Base-by-base conservation (phyloP, 306 rosid species). In the Sphenostylis stenocarpa region DNA sequence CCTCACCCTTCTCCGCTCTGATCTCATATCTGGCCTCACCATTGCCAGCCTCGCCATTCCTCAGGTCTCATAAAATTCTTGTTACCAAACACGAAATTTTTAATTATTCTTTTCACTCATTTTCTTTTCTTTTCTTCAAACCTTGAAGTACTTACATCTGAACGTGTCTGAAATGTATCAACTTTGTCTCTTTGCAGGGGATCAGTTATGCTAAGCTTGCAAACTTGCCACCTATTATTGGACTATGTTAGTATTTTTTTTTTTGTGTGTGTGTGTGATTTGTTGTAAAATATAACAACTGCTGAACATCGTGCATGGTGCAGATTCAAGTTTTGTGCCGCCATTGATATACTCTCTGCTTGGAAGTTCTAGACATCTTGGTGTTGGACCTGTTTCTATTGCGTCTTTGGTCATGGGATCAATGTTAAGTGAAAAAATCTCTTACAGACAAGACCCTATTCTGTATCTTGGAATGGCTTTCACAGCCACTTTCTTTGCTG, bases 381-480 rank as follows among this genome's bases (percentile, higher is more conserved):
- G 85, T 4, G 94, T 96, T 81, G 99, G 99, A 5, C 99, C 99
- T 26, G 96, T 96, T 75, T 96, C 99, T 28, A 96, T 96, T 60
- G 99, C 99, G 0, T 96, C 99, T 47, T 80, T 96, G 78, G 99
- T 92, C 3, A 92, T 96, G 99, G 99, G 99, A 45, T 96, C 99
- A 60, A 96, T 92, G 98, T 62, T 96, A 24, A 91, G 85, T n/a
- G 98, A 91, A 55, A 66, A 51, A 28, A 89, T 92, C 79, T 87
- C 99, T 48, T 84, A 39, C 19, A 76, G 45, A 11, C 81, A 77
- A 53, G 75, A 91, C 3, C 98, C 97, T 44, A 71, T 36, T 75
- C 90, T 93, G 19, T 92, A 92, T 66, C 93, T 96, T 58, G 83
- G 87, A 82, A 56, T 91, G 85, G 99, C 97, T 75, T 91, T 96